Percentiles rank a stretch among this genome's conserved stretches.
phyloP scores from a whole-genome alignment of 768 basidiomycete species.

The Vishniacozyma victoriae region DNA sequence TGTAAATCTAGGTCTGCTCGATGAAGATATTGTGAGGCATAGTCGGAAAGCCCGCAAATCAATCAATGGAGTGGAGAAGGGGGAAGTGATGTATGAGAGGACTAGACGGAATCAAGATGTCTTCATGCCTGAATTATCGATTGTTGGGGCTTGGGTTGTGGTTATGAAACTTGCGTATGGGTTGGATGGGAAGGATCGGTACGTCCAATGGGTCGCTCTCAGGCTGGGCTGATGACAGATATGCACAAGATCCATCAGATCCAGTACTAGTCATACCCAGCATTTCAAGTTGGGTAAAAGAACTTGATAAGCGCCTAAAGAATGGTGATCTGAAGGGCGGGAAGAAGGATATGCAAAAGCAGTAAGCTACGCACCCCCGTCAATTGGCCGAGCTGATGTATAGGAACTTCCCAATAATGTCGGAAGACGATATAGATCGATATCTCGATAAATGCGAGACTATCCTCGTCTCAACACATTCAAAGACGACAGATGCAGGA shows the following conservation, averaged over 20 bases:
- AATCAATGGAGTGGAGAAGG: conserved; percentile 11
- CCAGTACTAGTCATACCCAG: conserved; percentile 59
- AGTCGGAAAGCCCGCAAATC: conserved; percentile 42
- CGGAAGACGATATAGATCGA: conserved; percentile 26
- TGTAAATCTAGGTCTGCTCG: conserved; percentile 24
- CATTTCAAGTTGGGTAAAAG: conserved; percentile 48
- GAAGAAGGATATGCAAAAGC: conserved; percentile 6
- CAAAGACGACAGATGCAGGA: conserved; percentile 5
- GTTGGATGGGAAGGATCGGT: conserved; percentile 62
- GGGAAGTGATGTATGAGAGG: conserved; percentile 57
- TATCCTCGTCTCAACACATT: conserved; percentile 19
- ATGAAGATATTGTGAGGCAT: conserved; percentile 56
- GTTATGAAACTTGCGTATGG: conserved; percentile 82
- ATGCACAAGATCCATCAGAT: conserved; percentile 51
- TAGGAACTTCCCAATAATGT: conserved; percentile 28
- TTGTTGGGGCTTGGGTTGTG: conserved; percentile 59
- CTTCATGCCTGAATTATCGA: conserved; percentile 54
- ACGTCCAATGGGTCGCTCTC: conserved; percentile 46
- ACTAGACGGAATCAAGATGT: conserved; percentile 59
- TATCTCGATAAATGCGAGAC: conserved; percentile 22
- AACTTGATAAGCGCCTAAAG: conserved; percentile 26
- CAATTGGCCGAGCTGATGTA: background rate
- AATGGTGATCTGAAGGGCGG: conserved; percentile 4
- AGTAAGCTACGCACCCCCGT: conserved; percentile 10
- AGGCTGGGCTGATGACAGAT: conserved; percentile 42